phyloP scores from a whole-genome alignment of 148 eudicot genomes.

The Chenopodium formosanum region DNA sequence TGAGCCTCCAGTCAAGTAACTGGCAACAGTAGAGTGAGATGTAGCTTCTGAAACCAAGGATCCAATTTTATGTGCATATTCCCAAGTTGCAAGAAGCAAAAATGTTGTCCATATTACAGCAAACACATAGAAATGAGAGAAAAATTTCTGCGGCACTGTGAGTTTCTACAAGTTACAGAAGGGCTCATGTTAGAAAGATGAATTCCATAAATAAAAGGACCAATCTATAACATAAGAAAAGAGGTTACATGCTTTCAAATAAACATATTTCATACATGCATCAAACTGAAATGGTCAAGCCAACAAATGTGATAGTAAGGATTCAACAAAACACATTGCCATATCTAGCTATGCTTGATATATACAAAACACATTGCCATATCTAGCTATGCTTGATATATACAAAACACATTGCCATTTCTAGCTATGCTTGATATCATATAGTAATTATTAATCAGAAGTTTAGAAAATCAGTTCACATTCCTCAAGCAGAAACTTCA shows the following conservation, averaged over 20 bases:
- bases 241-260: no score
- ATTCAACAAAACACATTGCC: not conserved
- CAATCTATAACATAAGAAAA: not conserved
- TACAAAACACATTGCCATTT: not conserved
- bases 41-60: slow-evolving; percentile 47
- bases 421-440: not conserved
- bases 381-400: not conserved
- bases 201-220: not conserved
- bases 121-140: slow-evolving; percentile 77
- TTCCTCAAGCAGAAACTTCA: not conserved
- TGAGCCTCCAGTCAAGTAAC: slow-evolving; percentile 68
- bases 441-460: not conserved
- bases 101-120: slow-evolving; percentile 71
- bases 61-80: slow-evolving; percentile 56
- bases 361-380: not conserved
- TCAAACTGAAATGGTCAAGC: not conserved
- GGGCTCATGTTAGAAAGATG: slow-evolving; percentile 20
- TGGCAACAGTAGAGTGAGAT: slow-evolving; percentile 51
- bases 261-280: not conserved
- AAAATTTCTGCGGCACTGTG: slow-evolving; percentile 74
- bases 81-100: slow-evolving; percentile 64
- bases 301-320: not conserved
- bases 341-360: not conserved
- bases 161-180: slow-evolving; percentile 52
- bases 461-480: not conserved